Evolutionary conservation across 1,139 yeast species (phyloP).

Genomic region (Hyphopichia wangnamkhiaoensis): DNA sequence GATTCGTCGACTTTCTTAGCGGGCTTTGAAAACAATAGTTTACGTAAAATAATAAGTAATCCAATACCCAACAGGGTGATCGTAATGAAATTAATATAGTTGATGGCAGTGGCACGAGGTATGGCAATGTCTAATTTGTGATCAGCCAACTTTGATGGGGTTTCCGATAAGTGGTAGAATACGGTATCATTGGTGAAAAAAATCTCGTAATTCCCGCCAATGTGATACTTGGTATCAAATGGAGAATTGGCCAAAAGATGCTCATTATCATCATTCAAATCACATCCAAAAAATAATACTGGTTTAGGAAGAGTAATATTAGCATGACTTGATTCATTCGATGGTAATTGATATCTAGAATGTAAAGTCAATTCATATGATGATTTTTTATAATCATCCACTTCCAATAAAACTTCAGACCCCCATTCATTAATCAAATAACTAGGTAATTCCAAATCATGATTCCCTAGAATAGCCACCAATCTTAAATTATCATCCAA

Average conservation of each 20-base stretch:
- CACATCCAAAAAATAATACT: slow-evolving; percentile 34
- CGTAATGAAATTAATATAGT: not conserved
- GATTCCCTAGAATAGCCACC: slow-evolving; percentile 33
- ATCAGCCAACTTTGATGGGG: not conserved
- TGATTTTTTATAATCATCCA: slow-evolving; percentile 13
- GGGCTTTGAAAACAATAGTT: too few relatives aligned
- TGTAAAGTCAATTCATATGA: slow-evolving; percentile 32
- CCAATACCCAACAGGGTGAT: too few relatives aligned
- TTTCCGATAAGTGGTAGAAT: slow-evolving; percentile 31
- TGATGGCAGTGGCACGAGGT: too few relatives aligned
- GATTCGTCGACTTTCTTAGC: too few relatives aligned
- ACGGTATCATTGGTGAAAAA: slow-evolving; percentile 45
- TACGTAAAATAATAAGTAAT: too few relatives aligned
- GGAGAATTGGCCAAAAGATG: slow-evolving; percentile 36
- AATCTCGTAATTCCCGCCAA: slow-evolving; percentile 39
- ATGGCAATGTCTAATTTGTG: too few relatives aligned
- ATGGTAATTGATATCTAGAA: slow-evolving; percentile 42
- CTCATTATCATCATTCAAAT: slow-evolving; percentile 22
- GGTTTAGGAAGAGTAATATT: not conserved
- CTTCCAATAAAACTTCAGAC: slow-evolving; percentile 42
- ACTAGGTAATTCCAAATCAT: slow-evolving; percentile 46
- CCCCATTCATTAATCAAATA: slow-evolving; percentile 45
- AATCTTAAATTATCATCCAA: slow-evolving; percentile 25
- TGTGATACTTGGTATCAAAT: slow-evolving; percentile 28
- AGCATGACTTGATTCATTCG: slow-evolving; percentile 1